These are phyloP conservation scores for Claviceps purpurea DNA, from an alignment of 2,329 filamentous ascomycete species.

Conservation along the genomic window DNA sequence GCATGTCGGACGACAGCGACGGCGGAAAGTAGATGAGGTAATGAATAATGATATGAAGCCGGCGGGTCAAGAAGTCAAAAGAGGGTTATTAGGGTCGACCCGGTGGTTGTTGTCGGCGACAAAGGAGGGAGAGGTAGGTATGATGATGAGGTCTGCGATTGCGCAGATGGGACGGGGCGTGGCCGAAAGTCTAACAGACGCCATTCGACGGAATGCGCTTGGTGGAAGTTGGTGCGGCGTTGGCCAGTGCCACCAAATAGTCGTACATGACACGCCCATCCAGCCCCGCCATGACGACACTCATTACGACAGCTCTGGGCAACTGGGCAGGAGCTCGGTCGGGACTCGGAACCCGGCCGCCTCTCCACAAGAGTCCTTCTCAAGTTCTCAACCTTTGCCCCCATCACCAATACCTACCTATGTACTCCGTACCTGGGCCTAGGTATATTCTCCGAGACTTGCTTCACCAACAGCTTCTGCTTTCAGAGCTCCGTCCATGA, in stretches of 20 bases:
- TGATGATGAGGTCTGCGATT: neutral
- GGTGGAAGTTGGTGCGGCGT: no score
- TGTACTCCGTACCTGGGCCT: no score
- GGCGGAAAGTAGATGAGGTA: neutral
- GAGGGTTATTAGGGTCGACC: neutral
- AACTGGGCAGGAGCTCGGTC: no score
- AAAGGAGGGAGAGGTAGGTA: neutral
- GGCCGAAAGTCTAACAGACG: neutral
- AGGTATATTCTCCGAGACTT: no score
- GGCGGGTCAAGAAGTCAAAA: neutral
- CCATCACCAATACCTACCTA: no score
- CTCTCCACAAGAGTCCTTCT: neutral
- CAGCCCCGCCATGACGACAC: slow-evolving; percentile 3
- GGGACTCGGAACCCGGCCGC: neutral
- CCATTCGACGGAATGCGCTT: neutral
- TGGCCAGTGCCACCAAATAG: neutral
- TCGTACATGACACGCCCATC: neutral
- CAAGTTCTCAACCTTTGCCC: no score
- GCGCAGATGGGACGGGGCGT: neutral
- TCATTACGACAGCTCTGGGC: neutral
- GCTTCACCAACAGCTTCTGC: no score
- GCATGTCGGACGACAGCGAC: slow-evolving; percentile 4
- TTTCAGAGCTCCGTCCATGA: no score
- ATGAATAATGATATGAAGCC: neutral
- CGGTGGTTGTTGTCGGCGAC: neutral